These are phyloP conservation scores for Pythium coloratum DNA, from an alignment of 352 stramenopile genomes.

Conservation along the genomic window DNA sequence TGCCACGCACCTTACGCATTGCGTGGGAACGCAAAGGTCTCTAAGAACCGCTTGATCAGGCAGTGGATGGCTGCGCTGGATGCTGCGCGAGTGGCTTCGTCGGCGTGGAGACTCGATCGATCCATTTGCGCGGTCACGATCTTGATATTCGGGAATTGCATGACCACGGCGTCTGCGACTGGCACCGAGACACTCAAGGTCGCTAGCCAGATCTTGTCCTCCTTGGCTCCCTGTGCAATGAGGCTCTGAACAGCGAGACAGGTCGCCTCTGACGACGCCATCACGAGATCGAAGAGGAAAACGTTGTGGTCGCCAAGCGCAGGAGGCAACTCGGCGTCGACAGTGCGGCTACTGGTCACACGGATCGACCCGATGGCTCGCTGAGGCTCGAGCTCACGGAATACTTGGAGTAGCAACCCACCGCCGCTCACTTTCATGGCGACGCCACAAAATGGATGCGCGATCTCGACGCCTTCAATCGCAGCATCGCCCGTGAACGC, in stretches of 20 bases:
- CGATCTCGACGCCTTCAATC: constrained; percentile 9
- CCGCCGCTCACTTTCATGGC: constrained; percentile 13
- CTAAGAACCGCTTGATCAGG: neutral
- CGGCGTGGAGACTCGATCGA: neutral
- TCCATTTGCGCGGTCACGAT: constrained; percentile 29
- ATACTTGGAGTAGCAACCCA: constrained; percentile 15
- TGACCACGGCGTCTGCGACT: constrained; percentile 20
- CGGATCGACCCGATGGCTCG: constrained; percentile 16
- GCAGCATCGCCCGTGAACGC: neutral
- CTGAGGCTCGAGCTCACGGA: constrained; percentile 18
- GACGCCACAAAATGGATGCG: constrained; percentile 7
- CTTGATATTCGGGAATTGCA: constrained; percentile 30
- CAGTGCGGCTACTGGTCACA: neutral
- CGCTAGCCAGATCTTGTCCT: constrained; percentile 37
- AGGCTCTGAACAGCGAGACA: constrained; percentile 31
- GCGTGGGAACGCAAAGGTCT: no score
- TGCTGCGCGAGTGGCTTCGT: neutral
- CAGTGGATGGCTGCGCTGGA: neutral
- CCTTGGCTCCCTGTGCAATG: constrained; percentile 34
- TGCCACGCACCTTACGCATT: no score
- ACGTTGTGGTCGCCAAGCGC: constrained; percentile 49
- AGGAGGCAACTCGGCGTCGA: constrained; percentile 18
- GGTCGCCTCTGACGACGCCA: constrained; percentile 31
- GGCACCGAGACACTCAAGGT: constrained; percentile 27
- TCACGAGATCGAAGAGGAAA: constrained; percentile 42